Conservation (phyloP, 139 green algal genomes). For the Yamagishiella unicocca region DNA sequence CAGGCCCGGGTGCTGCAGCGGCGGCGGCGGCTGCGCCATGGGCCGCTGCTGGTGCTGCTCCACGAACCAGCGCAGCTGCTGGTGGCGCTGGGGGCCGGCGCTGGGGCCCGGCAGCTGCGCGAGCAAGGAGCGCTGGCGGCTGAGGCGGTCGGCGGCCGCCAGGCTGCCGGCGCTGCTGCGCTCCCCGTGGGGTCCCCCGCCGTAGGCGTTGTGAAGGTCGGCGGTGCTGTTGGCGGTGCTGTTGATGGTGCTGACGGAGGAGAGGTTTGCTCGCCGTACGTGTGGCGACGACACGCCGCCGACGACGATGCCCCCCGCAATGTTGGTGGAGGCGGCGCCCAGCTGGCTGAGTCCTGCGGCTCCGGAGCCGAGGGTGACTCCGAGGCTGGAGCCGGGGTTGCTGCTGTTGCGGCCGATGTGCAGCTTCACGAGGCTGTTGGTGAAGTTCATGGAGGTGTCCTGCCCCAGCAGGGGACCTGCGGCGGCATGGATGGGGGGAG, state of each 20-base stretch:
- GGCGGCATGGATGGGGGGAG: neutral
- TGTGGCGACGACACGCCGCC: neutral
- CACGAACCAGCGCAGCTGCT: neutral
- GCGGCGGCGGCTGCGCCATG: neutral
- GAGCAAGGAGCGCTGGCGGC: too few species aligned
- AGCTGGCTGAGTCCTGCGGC: neutral
- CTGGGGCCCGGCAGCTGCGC: too few species aligned
- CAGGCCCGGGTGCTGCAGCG: too few species aligned
- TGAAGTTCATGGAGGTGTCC: slow-evolving; percentile 4
- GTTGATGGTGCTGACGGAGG: slow-evolving; percentile 8
- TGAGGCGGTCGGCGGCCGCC: too few species aligned
- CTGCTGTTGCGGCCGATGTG: neutral
- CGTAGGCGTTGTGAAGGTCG: too few species aligned
- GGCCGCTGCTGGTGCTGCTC: neutral
- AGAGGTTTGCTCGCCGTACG: neutral
- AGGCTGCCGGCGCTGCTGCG: too few species aligned
- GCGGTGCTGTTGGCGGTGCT: too few species aligned
- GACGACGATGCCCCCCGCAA: neutral
- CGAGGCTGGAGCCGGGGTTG: neutral
- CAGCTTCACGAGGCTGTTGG: neutral
- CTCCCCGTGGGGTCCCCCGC: too few species aligned
- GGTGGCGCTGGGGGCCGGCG: neutral
- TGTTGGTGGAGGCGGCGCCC: neutral
- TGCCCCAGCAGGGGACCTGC: neutral
- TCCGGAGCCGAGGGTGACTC: neutral